Evolutionary conservation across 352 stramenopile species (phyloP).

Genomic region (Phytophthora meadii): DNA sequence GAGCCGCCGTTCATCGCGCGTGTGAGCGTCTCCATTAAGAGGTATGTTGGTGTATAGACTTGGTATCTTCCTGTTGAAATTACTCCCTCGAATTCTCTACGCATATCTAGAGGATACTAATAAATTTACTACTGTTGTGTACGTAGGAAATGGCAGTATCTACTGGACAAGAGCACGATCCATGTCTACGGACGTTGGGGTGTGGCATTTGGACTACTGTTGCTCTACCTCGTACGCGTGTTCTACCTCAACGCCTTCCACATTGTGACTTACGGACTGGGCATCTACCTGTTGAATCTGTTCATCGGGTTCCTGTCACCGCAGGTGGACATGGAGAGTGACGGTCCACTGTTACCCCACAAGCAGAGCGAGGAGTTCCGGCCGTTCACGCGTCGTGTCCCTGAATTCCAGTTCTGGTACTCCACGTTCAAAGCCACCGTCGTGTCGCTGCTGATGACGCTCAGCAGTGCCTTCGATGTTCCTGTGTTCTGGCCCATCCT

Average conservation of each 20-base stretch:
- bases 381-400: slow-evolving; percentile 93
- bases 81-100: no score
- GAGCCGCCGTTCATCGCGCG: slow-evolving; percentile 84
- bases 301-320: slow-evolving; percentile 99
- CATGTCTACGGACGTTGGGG: slow-evolving; percentile 94
- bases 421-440: slow-evolving; percentile 89
- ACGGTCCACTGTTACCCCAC: slow-evolving; percentile 91
- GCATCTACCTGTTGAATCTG: slow-evolving; percentile 99
- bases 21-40: slow-evolving; percentile 80
- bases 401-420: slow-evolving; percentile 99
- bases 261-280: slow-evolving; percentile 99
- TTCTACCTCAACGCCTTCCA: slow-evolving; percentile 96
- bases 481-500: slow-evolving; percentile 99
- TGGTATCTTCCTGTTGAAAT: slow-evolving; percentile 13
- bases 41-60: slow-evolving; percentile 40
- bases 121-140: background rate
- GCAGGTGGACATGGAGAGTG: slow-evolving; percentile 92
- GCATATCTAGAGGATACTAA: background rate
- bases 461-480: slow-evolving; percentile 98
- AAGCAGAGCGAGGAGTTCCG: slow-evolving; percentile 92
- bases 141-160: slow-evolving; percentile 95
- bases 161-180: slow-evolving; percentile 98
- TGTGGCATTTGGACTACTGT: slow-evolving; percentile 84
- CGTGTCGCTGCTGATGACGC: slow-evolving; percentile 97
- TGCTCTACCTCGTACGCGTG: slow-evolving; percentile 94